Conservation (phyloP, 164 flowering plant genomes). For the Echeveria elegans region DNA sequence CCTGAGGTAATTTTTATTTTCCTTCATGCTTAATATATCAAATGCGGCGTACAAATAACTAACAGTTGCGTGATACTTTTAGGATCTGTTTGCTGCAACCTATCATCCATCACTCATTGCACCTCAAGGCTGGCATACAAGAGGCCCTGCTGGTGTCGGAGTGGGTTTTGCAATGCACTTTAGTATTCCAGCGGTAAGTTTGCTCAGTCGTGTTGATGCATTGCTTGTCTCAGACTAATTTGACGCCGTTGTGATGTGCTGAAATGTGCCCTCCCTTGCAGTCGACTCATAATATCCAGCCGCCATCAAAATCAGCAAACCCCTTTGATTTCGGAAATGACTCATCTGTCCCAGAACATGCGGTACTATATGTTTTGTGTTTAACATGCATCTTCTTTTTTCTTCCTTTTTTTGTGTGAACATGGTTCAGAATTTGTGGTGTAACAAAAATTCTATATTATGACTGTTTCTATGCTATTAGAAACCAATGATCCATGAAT, state of each 20-base stretch:
- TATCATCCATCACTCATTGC: conserved; percentile 39
- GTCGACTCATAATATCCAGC: conserved; percentile 37
- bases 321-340: conserved; percentile 71
- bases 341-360: conserved; percentile 36
- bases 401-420: no score
- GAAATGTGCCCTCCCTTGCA: conserved; percentile 18
- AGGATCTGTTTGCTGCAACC: conserved; percentile 68
- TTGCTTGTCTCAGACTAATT: neutral
- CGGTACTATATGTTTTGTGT: conserved; percentile 29
- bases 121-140: conserved; percentile 61
- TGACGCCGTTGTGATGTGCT: neutral
- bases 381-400: neutral
- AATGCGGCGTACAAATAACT: neutral
- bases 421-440: neutral
- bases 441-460: neutral
- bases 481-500: neutral
- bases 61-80: conserved; percentile 3
- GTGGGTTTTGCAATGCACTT: conserved; percentile 58
- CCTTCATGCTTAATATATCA: no score
- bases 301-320: conserved; percentile 46
- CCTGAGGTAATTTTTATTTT: conserved; percentile 42
- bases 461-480: no score
- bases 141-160: conserved; percentile 41
- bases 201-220: neutral
- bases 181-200: conserved; percentile 41